Evolutionary conservation across 2,329 filamentous ascomycete species (phyloP).

Genomic region (Stachybotrys elegans): DNA sequence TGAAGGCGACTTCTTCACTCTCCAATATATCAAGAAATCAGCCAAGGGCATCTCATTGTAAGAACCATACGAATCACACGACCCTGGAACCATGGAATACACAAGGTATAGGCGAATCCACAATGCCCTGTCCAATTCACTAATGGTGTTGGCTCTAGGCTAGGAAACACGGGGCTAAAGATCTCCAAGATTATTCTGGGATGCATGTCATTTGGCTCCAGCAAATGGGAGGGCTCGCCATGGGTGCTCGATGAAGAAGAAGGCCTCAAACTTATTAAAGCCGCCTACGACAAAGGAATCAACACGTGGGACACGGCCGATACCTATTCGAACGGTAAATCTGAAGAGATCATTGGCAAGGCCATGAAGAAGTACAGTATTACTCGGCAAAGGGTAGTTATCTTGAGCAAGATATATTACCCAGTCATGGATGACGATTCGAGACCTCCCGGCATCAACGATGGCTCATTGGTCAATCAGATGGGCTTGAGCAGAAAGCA

Average conservation of each 20-base stretch:
- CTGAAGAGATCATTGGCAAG: slow-evolving; percentile 60
- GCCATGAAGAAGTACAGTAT: slow-evolving; percentile 60
- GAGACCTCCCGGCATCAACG: slow-evolving; percentile 29
- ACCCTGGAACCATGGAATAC: neutral
- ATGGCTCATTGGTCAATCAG: slow-evolving; percentile 27
- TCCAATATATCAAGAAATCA: no score
- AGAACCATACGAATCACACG: no score
- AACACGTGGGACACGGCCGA: slow-evolving; percentile 57
- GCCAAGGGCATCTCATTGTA: no score
- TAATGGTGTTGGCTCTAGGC: no score
- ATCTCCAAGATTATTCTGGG: slow-evolving; percentile 34
- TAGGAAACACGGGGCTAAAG: slow-evolving; percentile 34
- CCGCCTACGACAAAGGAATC: slow-evolving; percentile 57
- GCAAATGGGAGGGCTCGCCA: slow-evolving; percentile 25
- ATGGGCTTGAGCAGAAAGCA: slow-evolving; percentile 56
- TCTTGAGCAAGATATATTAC: slow-evolving; percentile 48
- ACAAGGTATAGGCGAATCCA: no score
- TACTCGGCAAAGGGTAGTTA: slow-evolving; percentile 58
- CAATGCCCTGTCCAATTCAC: no score
- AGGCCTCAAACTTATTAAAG: slow-evolving; percentile 55
- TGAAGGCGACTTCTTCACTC: no score
- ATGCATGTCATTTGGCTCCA: slow-evolving; percentile 28
- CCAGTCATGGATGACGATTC: slow-evolving; percentile 32
- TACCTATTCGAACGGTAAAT: slow-evolving; percentile 56
- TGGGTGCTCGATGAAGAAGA: slow-evolving; percentile 17